These are phyloP conservation scores for Mycena kentingensis DNA, from an alignment of 768 basidiomycete genomes.

Conservation along the genomic window DNA sequence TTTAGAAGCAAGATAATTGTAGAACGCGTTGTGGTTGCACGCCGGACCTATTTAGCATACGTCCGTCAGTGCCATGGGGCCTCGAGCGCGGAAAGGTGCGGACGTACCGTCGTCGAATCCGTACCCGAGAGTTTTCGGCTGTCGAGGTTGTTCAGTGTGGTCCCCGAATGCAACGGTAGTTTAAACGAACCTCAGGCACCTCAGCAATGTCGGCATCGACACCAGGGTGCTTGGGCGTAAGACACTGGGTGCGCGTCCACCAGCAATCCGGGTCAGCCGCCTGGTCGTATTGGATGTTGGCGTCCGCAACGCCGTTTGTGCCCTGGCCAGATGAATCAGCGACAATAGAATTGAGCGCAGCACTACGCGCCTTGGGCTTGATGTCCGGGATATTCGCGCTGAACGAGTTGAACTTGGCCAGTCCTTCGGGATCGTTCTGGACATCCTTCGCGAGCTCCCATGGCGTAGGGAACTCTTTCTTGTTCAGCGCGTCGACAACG, in stretches of 20 bases:
- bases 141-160: too few relatives aligned
- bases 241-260: constrained; percentile 35
- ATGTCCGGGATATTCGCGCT: constrained; percentile 12
- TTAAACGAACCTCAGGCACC: too few relatives aligned
- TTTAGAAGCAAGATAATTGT: constrained; percentile 34
- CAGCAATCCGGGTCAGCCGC: constrained; percentile 38
- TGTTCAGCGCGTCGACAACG: neutral
- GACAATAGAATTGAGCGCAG: constrained; percentile 5
- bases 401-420: constrained; percentile 6
- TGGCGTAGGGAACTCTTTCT: constrained; percentile 3
- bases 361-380: constrained; percentile 2
- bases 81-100: too few relatives aligned
- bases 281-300: constrained; percentile 21
- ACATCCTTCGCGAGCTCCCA: constrained; percentile 1
- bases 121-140: constrained; percentile 39
- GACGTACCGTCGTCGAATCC: constrained; percentile 45
- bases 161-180: too few relatives aligned
- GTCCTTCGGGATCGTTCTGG: constrained; percentile 6
- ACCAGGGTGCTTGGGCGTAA: constrained; percentile 34
- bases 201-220: constrained; percentile 28
- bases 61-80: too few relatives aligned
- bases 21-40: constrained; percentile 42
- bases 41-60: too few relatives aligned
- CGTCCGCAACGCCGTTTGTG: neutral
- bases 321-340: neutral